Conservation (phyloP, 1,139 yeast genomes). For the Scheffersomyces stambukii region DNA sequence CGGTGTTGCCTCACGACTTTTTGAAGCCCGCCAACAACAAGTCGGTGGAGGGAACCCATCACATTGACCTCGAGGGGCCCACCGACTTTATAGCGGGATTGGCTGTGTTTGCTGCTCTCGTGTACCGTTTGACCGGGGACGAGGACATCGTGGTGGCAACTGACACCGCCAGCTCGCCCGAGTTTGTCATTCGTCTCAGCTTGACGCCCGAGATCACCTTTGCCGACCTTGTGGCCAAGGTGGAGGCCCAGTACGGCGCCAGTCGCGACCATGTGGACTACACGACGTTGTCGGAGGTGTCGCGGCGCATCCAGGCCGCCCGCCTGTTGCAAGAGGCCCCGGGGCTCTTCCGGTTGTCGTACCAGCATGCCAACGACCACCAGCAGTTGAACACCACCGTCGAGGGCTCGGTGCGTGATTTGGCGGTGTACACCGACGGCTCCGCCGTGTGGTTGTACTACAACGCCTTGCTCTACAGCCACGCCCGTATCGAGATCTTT, state of each 20-base stretch:
- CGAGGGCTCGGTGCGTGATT: slow-evolving; percentile 57
- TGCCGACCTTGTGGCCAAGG: slow-evolving; percentile 42
- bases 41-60: slow-evolving; percentile 57
- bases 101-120: slow-evolving; percentile 67
- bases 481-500: slow-evolving; percentile 62
- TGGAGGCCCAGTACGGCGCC: slow-evolving; percentile 38
- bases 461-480: slow-evolving; percentile 72
- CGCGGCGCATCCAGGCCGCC: slow-evolving; percentile 43
- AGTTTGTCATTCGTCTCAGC: slow-evolving; percentile 58
- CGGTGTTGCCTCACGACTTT: slow-evolving; percentile 85
- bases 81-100: slow-evolving; percentile 49
- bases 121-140: slow-evolving; percentile 85
- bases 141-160: slow-evolving; percentile 88
- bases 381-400: slow-evolving; percentile 48
- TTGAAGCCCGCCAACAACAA: slow-evolving; percentile 73
- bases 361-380: slow-evolving; percentile 42
- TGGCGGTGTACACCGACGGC: slow-evolving; percentile 48
- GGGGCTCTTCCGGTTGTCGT: slow-evolving; percentile 60
- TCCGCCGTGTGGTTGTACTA: slow-evolving; percentile 45
- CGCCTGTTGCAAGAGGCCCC: slow-evolving; percentile 57
- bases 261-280: slow-evolving; percentile 37
- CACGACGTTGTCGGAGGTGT: slow-evolving; percentile 52
- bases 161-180: slow-evolving; percentile 38
- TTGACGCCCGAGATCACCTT: slow-evolving; percentile 56
- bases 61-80: slow-evolving; percentile 25